These are phyloP conservation scores for Aspergillus wentii DNA, from an alignment of 495 filamentous ascomycete genomes.

Conservation along the genomic window DNA sequence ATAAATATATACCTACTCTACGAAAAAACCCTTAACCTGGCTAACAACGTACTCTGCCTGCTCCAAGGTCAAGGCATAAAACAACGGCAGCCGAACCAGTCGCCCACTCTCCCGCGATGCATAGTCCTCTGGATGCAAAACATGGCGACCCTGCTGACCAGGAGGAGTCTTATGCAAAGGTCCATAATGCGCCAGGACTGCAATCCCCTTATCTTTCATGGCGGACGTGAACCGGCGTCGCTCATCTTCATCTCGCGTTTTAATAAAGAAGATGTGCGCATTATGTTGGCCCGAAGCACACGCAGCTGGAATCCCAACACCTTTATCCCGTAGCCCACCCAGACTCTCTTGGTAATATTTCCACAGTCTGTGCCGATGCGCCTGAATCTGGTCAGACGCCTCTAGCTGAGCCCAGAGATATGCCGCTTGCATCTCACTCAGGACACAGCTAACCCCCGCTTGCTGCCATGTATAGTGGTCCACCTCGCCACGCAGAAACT, in stretches of 20 bases:
- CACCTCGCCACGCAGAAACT: conserved; percentile 16
- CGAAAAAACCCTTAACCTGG: background rate
- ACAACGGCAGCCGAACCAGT: background rate
- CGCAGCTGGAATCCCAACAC: background rate
- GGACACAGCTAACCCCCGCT: conserved; percentile 9
- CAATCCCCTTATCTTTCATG: background rate
- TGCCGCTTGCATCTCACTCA: conserved; percentile 17
- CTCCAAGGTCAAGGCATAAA: background rate
- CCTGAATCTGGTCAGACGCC: conserved; percentile 10
- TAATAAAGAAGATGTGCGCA: background rate
- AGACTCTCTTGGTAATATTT: background rate
- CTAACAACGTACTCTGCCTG: background rate
- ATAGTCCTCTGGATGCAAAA: background rate
- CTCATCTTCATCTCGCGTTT: background rate
- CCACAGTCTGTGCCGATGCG: conserved; percentile 2
- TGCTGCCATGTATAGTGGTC: conserved; percentile 12
- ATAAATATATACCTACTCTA: too few relatives aligned
- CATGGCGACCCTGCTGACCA: background rate
- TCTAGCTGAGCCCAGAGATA: conserved; percentile 17
- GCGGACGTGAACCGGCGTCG: background rate
- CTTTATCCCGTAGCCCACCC: background rate
- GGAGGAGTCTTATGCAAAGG: background rate
- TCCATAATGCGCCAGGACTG: background rate
- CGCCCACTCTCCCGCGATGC: background rate
- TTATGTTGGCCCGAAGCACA: background rate